These are phyloP conservation scores for Dioszegia hungarica DNA, from an alignment of 768 basidiomycete species.

Conservation along the genomic window DNA sequence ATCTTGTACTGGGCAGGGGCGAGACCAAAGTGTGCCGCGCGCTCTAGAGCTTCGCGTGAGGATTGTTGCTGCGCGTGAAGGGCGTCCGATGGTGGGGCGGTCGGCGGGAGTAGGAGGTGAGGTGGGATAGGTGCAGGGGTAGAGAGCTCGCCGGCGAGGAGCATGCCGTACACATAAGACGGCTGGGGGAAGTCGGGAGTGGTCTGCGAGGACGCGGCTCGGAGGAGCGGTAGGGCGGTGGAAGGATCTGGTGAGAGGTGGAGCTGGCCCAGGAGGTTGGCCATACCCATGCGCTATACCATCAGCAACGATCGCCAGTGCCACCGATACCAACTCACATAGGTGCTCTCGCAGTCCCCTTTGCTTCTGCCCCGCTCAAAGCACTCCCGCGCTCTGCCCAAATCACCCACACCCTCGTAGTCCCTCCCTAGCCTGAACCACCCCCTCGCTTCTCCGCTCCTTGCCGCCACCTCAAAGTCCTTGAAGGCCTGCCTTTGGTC, in stretches of 20 bases:
- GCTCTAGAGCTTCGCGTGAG: constrained; percentile 65
- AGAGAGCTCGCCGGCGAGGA: constrained; percentile 73
- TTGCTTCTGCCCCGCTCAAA: constrained; percentile 75
- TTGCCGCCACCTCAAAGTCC: constrained; percentile 78
- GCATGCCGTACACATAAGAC: constrained; percentile 61
- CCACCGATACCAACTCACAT: constrained; percentile 56
- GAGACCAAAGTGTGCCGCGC: constrained; percentile 78
- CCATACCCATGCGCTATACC: constrained; percentile 81
- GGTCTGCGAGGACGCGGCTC: constrained; percentile 69
- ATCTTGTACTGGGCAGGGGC: constrained; percentile 82
- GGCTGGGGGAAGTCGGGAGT: constrained; percentile 77
- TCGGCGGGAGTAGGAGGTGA: constrained; percentile 56
- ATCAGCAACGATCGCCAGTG: background rate
- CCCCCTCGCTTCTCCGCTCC: constrained; percentile 68
- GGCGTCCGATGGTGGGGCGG: constrained; percentile 39
- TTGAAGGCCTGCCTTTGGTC: constrained; percentile 78
- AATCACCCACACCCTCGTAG: constrained; percentile 78
- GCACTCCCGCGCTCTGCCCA: constrained; percentile 69
- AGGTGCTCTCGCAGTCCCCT: constrained; percentile 72
- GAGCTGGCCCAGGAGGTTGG: constrained; percentile 82
- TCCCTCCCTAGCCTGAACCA: constrained; percentile 91
- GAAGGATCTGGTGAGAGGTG: constrained; percentile 57
- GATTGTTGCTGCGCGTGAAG: constrained; percentile 54
- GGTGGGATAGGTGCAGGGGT: constrained; percentile 59
- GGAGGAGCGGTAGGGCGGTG: constrained; percentile 65